Evolutionary conservation across 441 rosid species (phyloP).

Genomic region (Eruca vesicaria): DNA sequence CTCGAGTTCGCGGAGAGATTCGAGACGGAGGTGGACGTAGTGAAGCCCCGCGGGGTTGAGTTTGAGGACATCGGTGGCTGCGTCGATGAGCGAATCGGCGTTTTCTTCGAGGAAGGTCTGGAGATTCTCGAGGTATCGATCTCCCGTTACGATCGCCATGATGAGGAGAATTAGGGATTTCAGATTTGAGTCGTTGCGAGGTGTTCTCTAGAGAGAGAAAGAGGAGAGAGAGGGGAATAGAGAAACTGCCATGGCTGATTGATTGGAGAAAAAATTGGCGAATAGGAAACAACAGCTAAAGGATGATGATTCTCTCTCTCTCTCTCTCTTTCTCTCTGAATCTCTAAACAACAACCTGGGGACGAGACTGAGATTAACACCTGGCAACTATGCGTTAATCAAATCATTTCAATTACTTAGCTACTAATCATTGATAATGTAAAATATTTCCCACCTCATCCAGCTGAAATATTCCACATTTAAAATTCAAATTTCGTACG

Average conservation of each 20-base stretch:
- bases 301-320: slow-evolving; percentile 16
- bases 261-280: slow-evolving; percentile 10
- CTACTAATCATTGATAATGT: not conserved
- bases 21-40: slow-evolving; percentile 91
- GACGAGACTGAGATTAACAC: slow-evolving; percentile 12
- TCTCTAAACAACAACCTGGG: slow-evolving; percentile 2
- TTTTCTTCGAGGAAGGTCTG: slow-evolving; percentile 73
- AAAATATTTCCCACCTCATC: not conserved
- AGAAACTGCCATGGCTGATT: slow-evolving; percentile 41
- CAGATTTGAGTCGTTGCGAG: slow-evolving; percentile 12
- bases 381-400: slow-evolving; percentile 3
- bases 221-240: slow-evolving; percentile 28
- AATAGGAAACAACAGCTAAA: slow-evolving; percentile 24
- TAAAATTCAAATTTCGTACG: not conserved
- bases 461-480: not conserved
- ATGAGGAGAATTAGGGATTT: slow-evolving; percentile 24
- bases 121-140: slow-evolving; percentile 82
- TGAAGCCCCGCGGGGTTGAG: slow-evolving; percentile 94
- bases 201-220: slow-evolving; percentile 17
- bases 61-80: slow-evolving; percentile 64
- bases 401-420: not conserved
- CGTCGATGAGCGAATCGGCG: slow-evolving; percentile 75
- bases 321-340: not conserved
- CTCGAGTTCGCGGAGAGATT: slow-evolving; percentile 83
- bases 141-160: slow-evolving; percentile 94